Evolutionary conservation across 2,329 filamentous ascomycete species (phyloP).

Genomic region (Amesomyces nigricolor): DNA sequence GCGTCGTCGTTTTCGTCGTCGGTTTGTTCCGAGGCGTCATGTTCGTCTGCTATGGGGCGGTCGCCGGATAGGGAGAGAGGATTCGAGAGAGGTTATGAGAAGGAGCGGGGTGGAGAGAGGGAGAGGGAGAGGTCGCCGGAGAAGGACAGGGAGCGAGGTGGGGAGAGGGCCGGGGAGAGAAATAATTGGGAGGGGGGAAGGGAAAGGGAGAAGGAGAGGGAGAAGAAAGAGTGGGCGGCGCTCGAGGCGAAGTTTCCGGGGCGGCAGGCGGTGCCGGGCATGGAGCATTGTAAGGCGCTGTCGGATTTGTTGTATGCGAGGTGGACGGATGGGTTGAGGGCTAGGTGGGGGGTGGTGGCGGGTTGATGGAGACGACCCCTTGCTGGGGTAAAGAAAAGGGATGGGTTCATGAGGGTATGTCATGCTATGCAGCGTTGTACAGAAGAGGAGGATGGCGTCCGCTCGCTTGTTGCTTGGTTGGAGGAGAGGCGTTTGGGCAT

Average conservation of each 20-base stretch:
- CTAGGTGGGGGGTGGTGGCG: conserved; percentile 55
- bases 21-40: conserved; percentile 20
- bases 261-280: conserved; percentile 56
- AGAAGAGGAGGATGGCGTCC: background rate
- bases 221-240: conserved; percentile 29
- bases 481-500: background rate
- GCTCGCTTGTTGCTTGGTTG: background rate
- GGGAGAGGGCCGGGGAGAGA: conserved; percentile 37
- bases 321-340: conserved; percentile 79
- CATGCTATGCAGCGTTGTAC: background rate
- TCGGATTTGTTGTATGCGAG: conserved; percentile 85
- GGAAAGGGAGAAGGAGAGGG: conserved; percentile 38
- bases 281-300: conserved; percentile 88
- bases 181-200: conserved; percentile 33
- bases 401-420: conserved; percentile 4
- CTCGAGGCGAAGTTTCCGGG: conserved; percentile 52
- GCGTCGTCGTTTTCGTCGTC: background rate
- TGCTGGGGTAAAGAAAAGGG: background rate
- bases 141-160: conserved; percentile 33
- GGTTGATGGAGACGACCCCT: conserved; percentile 17
- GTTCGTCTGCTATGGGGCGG: background rate
- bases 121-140: conserved; percentile 30
- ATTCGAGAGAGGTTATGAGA: too few species aligned
- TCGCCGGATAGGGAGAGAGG: conserved; percentile 26
- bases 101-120: background rate